Conservation (phyloP, 2,329 filamentous ascomycete species). For the Akanthomyces dipterigenus region DNA sequence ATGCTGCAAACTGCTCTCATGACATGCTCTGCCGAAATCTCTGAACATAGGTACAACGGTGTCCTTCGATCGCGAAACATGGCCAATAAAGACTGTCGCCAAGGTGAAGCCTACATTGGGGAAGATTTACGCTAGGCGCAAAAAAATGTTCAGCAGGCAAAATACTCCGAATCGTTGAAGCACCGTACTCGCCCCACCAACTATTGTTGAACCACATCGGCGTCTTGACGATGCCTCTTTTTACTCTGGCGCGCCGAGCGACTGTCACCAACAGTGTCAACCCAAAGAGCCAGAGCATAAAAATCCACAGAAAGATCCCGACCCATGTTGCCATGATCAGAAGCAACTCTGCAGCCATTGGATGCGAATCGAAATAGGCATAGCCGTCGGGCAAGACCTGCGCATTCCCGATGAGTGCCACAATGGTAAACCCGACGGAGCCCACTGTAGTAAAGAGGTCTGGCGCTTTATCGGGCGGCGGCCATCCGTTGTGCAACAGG, state of each 20-base stretch:
- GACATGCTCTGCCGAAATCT: no score
- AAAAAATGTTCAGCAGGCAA: not conserved
- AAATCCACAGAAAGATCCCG: slow-evolving; percentile 3
- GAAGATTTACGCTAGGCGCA: not conserved
- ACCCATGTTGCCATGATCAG: slow-evolving; percentile 20
- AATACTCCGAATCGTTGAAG: not conserved
- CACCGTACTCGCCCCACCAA: slow-evolving; percentile 5
- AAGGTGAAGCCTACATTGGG: not conserved
- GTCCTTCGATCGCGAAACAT: not conserved
- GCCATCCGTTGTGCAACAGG: slow-evolving; percentile 22
- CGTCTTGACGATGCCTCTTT: not conserved
- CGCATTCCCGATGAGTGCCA: slow-evolving; percentile 22
- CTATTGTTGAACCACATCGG: slow-evolving; percentile 6
- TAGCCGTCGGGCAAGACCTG: slow-evolving; percentile 18
- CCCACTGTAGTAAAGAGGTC: slow-evolving; percentile 23
- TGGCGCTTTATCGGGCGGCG: slow-evolving; percentile 20
- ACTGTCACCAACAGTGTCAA: slow-evolving; percentile 20
- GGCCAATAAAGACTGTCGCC: not conserved
- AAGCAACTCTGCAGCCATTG: slow-evolving; percentile 19
- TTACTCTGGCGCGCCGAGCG: slow-evolving; percentile 4
- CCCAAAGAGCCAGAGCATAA: not conserved
- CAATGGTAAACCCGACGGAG: slow-evolving; percentile 19
- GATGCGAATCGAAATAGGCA: slow-evolving; percentile 20
- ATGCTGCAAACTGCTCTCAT: not conserved
- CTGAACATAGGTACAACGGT: no score